A percentile compares a stretch with the other conserved stretches of the same genome.
phyloP scores from a whole-genome alignment of 2,329 filamentous ascomycete species.

The Xylariaceae sp. region DNA sequence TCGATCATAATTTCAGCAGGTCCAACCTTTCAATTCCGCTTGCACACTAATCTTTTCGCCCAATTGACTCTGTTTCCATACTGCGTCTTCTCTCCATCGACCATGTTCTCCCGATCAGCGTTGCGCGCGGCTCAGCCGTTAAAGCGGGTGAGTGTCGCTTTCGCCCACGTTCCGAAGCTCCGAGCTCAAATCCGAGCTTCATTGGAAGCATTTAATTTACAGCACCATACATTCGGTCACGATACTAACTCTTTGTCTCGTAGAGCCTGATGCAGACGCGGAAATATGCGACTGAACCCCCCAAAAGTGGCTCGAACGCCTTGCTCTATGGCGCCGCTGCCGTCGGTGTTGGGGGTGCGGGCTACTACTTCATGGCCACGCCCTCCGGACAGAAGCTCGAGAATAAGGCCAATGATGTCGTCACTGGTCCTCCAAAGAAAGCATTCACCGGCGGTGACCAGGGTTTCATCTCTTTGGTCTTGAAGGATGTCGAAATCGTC shows the following conservation, averaged over 20 bases:
- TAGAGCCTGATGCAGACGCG: slow-evolving; percentile 24
- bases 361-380: slow-evolving; percentile 52
- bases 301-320: slow-evolving; percentile 54
- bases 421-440: slow-evolving; percentile 37
- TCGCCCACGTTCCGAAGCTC: slow-evolving; percentile 8
- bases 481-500: slow-evolving; percentile 72
- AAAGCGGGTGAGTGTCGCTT: slow-evolving; percentile 44
- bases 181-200: slow-evolving; percentile 1
- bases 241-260: slow-evolving; percentile 10
- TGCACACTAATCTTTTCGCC: not conserved
- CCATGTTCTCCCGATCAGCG: slow-evolving; percentile 55
- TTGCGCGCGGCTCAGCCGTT: slow-evolving; percentile 52
- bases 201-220: not conserved
- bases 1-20: not conserved
- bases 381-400: slow-evolving; percentile 53
- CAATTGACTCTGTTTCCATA: too few species aligned
- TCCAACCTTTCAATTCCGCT: not conserved
- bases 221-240: not conserved
- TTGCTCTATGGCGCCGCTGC: slow-evolving; percentile 59
- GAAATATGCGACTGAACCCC: slow-evolving; percentile 63
- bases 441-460: slow-evolving; percentile 80
- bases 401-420: slow-evolving; percentile 42
- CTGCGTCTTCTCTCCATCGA: slow-evolving; percentile 15
- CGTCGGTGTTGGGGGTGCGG: slow-evolving; percentile 53
- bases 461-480: slow-evolving; percentile 77